phyloP scores from a whole-genome alignment of 495 filamentous ascomycete species.

The Podospora pseudocomata region DNA sequence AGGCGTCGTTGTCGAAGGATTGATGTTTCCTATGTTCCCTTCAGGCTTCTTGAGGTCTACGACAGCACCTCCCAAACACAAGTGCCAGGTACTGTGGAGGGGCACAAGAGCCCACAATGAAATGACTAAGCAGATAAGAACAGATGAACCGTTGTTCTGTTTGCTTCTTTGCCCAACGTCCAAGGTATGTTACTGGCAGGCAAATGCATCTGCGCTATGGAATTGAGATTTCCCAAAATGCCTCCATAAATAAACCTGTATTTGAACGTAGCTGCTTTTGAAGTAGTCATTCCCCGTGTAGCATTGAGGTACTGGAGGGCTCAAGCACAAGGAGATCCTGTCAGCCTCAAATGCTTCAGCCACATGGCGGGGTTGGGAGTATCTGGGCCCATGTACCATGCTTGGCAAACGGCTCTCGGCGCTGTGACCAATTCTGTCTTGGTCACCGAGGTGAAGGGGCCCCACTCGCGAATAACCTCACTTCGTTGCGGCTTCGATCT shows the following conservation, averaged over 20 bases:
- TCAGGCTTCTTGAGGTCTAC: background rate
- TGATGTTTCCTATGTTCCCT: background rate
- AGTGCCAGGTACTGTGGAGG: background rate
- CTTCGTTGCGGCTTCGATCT: background rate
- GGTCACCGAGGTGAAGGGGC: background rate
- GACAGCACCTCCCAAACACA: background rate
- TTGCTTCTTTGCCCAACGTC: background rate
- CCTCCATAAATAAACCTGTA: background rate
- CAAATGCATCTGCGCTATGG: background rate
- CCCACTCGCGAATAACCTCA: background rate
- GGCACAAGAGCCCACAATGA: background rate
- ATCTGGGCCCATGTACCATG: background rate
- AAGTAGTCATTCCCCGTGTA: too few species aligned
- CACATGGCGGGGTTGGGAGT: background rate
- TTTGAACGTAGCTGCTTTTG: too few species aligned
- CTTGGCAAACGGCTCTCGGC: background rate
- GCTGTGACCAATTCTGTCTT: too few species aligned
- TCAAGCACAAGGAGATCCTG: background rate
- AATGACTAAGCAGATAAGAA: background rate
- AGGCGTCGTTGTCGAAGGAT: background rate
- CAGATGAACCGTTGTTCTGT: background rate
- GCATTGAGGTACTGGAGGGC: background rate
- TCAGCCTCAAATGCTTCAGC: background rate
- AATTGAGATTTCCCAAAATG: background rate
- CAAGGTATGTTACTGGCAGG: background rate